phyloP scores from a whole-genome alignment of 2,329 filamentous ascomycete genomes.

The Penicillium sp. region DNA sequence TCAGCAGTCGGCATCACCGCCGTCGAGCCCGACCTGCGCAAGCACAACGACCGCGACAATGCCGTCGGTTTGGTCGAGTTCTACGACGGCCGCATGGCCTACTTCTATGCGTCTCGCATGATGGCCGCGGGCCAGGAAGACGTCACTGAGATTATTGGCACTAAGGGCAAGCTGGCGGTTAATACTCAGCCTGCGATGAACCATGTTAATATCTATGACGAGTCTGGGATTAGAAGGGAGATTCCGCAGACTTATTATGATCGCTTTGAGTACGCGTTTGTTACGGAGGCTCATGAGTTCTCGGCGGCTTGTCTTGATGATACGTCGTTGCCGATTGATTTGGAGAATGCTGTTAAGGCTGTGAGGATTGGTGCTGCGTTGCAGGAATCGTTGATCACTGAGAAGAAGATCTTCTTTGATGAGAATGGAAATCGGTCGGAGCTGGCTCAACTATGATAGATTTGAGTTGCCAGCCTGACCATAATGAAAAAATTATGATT shows the following conservation, averaged over 20 bases:
- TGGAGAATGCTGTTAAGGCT: constrained; percentile 57
- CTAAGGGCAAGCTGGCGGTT: constrained; percentile 61
- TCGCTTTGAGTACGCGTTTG: constrained; percentile 63
- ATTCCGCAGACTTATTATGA: constrained; percentile 64
- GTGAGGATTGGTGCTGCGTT: constrained; percentile 61
- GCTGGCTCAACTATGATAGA: constrained; percentile 38
- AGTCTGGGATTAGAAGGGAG: constrained; percentile 57
- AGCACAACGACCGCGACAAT: constrained; percentile 62
- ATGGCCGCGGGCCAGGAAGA: constrained; percentile 69
- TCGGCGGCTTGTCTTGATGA: constrained; percentile 59
- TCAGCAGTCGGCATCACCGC: constrained; percentile 59
- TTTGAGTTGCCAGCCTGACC: not conserved
- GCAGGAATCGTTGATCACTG: constrained; percentile 57
- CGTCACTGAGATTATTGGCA: constrained; percentile 66
- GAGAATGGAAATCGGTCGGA: constrained; percentile 52
- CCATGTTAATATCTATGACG: constrained; percentile 57
- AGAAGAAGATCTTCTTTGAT: constrained; percentile 60
- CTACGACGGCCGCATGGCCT: constrained; percentile 61
- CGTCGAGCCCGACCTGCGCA: constrained; percentile 57
- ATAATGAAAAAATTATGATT: not conserved
- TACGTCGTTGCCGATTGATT: constrained; percentile 54
- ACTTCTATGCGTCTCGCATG: constrained; percentile 64
- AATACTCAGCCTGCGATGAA: constrained; percentile 60
- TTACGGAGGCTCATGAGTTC: constrained; percentile 65
- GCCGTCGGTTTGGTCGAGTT: constrained; percentile 66